Evolutionary conservation across 805 yeast genomes (phyloP), one percentile per base, ranked within the genome.

Genomic region (Citeromyces matritensis): DNA sequence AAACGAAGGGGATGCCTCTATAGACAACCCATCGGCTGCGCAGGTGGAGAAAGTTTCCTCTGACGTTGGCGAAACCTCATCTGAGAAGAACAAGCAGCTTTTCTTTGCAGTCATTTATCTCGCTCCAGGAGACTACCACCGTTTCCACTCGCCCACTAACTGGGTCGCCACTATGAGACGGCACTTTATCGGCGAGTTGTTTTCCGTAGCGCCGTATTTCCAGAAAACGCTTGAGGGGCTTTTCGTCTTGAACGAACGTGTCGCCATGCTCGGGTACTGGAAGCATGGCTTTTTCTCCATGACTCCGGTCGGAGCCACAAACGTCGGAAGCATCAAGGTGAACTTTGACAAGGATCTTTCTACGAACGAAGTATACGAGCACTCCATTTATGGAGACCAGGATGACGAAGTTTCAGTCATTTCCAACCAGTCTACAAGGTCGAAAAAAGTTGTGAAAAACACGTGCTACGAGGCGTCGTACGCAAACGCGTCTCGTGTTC

Each of bases 251-350:
- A 91, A 91, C 50, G 99, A 91, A 56, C 69, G 99, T 43, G 98
- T 91, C 3, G 94, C 98, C 0, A 57, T 91, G 31, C 65, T 91
- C 35, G 99, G 99, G 2, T 75, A 83, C 45, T 91, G 98, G 98
- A 82, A 80, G 49, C 69, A 91, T 50, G 99, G 99, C 0, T 91
- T 91, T 45, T 91, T 91, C 58, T 78, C 93, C 40, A 91, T 91
- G 99, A 88, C 95, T 1, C 96, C 99, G 0, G 98, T 91, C 9
- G 99, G 99, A 9, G 99, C 99, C 15, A 91, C 98, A 3, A 91
- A 91, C 55, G 99, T 91, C 21, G 99, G 99, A 5, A 79, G 94
- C 44, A 91, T 91, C 41, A 75, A 79, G 36, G 66, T 91, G 41
- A 84, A 86, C 48, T 91, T 91, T 46, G 99, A 91, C 55, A 77